Evolutionary conservation across 2,329 filamentous ascomycete species (phyloP).

Genomic region (Apiospora aurea): DNA sequence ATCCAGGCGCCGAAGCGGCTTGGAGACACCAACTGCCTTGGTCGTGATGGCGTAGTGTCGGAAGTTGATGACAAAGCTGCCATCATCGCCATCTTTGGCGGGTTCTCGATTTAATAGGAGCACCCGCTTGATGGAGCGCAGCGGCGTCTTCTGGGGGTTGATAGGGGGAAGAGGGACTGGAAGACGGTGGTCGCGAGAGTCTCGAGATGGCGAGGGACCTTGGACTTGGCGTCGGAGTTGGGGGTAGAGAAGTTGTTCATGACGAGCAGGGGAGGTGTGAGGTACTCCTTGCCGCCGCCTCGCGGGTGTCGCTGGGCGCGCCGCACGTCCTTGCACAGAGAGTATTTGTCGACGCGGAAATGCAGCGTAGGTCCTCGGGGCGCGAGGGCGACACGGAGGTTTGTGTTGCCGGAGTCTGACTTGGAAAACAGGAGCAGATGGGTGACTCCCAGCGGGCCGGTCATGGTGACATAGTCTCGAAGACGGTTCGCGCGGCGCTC

Average conservation of each 20-base stretch:
- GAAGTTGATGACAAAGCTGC: constrained; percentile 83
- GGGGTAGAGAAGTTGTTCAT: constrained; percentile 96
- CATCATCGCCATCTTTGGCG: constrained; percentile 56
- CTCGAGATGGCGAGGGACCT: constrained; percentile 93
- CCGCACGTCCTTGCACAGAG: constrained; percentile 88
- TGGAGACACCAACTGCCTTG: constrained; percentile 83
- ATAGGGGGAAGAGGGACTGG: constrained; percentile 97
- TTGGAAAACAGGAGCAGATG: constrained; percentile 94
- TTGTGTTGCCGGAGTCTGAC: constrained; percentile 89
- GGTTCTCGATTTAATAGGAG: constrained; percentile 87
- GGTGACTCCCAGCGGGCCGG: constrained; percentile 89
- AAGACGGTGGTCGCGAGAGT: constrained; percentile 92
- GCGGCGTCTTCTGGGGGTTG: constrained; percentile 86
- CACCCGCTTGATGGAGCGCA: constrained; percentile 91
- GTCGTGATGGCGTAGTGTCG: constrained; percentile 96
- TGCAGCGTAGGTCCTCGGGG: constrained; percentile 92
- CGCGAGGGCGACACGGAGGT: constrained; percentile 84
- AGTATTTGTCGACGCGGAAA: constrained; percentile 95
- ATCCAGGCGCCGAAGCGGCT: constrained; percentile 82
- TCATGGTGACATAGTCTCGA: constrained; percentile 94
- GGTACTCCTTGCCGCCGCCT: constrained; percentile 83
- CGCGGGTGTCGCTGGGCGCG: constrained; percentile 83
- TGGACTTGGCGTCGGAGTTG: constrained; percentile 63
- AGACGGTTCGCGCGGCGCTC: constrained; percentile 88
- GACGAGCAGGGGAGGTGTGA: constrained; percentile 86